Base-by-base conservation (phyloP, 495 filamentous ascomycete species). In the Aspergillus indologenus region DNA sequence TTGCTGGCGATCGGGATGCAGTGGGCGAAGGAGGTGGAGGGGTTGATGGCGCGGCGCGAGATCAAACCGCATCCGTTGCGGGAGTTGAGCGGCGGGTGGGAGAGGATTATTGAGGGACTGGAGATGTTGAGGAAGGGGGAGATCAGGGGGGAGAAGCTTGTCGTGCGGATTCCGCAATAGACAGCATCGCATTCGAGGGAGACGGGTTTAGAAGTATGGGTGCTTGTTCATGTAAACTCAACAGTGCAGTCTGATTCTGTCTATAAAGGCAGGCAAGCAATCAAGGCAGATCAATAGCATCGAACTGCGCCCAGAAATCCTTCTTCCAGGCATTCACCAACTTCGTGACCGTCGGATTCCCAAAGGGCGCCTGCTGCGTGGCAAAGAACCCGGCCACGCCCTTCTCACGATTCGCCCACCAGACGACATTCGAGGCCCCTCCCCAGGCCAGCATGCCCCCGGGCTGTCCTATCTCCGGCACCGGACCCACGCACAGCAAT, bases 321-420 rank as follows among this genome's bases (percentile, higher is more conserved):
- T 57, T 57, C 34, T 57, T 57, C 55, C 55, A 58, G 11, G 56
- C 56, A 12, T 53, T 58, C 8, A 53, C 56, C 9, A 58, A 20
- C 22, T 52, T 34, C 6, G 48, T 45, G 9, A 46, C 40, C 4
- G 48, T 45, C 0, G 48, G 21, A 31, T 58, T 53, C 17, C 56
- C 56, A 45, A 53, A 53, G 7, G 56, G 56, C 1, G 42, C 40
- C 40, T 52, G 47, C 47, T 58, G 56, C 17, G 56, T 58, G 20
- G 57, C 57, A 19, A 59, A 54, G 24, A 59, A 54, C 0, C 57
- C 57, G 0, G 57, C 50, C 2, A 59, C 50, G 5, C 57, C 50
- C n/a, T 9, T 8, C 24, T 59, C 51, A n/a, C 58, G n/a, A 24
- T 56, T 50, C 19, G 18, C 52, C 45, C 52, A 60, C 58, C 58